A percentile compares a stretch with the other conserved stretches of the same genome.
Conservation (phyloP, 73 alveolate genomes). For the Symbiodinium pilosum region DNA sequence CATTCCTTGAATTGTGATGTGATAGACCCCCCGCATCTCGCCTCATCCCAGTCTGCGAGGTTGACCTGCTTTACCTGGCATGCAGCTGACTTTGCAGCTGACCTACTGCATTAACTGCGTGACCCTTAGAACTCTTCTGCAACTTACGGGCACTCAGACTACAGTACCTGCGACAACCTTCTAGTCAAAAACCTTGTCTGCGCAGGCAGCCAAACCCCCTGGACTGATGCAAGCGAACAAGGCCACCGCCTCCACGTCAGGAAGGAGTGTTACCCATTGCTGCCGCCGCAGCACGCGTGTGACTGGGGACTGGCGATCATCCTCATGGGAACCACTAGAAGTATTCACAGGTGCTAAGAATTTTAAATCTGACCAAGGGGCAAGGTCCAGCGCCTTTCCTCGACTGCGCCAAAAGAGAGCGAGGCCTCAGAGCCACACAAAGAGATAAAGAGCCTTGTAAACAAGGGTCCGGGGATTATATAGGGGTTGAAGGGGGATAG, state of each 20-base stretch:
- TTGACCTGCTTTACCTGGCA: conserved; percentile 46
- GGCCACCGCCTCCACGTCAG: conserved; percentile 38
- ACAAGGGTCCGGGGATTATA: too few relatives aligned
- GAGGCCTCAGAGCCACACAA: not conserved
- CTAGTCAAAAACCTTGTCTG: too few relatives aligned
- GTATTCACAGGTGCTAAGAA: too few relatives aligned
- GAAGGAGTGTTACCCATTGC: conserved; percentile 43
- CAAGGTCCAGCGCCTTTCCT: not conserved
- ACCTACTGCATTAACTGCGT: too few relatives aligned
- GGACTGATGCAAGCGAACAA: too few relatives aligned
- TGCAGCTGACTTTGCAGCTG: not conserved
- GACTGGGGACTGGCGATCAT: conserved; percentile 25
- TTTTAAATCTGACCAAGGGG: not conserved
- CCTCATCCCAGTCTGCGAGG: conserved; percentile 77
- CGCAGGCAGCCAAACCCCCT: not conserved
- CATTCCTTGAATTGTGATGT: too few relatives aligned
- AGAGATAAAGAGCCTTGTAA: too few relatives aligned
- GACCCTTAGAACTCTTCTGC: not conserved
- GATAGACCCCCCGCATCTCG: too few relatives aligned
- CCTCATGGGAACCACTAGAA: too few relatives aligned
- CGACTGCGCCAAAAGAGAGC: not conserved
- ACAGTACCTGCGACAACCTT: not conserved
- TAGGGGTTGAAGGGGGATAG: too few relatives aligned
- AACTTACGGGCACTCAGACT: not conserved
- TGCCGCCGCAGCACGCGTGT: conserved; percentile 89